These are phyloP conservation scores for Pichia sp. DNA, from an alignment of 1,139 yeast species.

Conservation along the genomic window DNA sequence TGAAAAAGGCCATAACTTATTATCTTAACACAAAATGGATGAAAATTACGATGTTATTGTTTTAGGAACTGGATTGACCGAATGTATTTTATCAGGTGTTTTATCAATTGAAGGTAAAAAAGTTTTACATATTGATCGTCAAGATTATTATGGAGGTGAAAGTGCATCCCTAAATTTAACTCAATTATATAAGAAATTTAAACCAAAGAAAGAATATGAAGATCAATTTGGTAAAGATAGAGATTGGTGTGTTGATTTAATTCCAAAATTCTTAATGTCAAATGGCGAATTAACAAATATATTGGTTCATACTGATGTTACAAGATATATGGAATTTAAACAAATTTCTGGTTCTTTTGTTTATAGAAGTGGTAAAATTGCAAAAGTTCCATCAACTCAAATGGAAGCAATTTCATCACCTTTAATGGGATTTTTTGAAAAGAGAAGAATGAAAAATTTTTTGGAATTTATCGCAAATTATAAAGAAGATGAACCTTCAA, in stretches of 20 bases:
- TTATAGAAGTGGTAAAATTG: constrained; percentile 82
- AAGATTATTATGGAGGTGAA: constrained; percentile 90
- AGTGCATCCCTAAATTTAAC: constrained; percentile 46
- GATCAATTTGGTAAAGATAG: constrained; percentile 79
- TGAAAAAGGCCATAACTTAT: too few relatives aligned
- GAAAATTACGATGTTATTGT: constrained; percentile 94
- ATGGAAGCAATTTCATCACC: constrained; percentile 88
- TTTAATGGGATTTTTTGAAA: constrained; percentile 93
- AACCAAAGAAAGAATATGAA: constrained; percentile 69
- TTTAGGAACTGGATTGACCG: constrained; percentile 85
- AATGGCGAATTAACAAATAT: constrained; percentile 96
- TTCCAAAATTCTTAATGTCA: constrained; percentile 96
- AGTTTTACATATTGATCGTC: constrained; percentile 92
- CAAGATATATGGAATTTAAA: constrained; percentile 92
- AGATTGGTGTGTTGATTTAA: constrained; percentile 96
- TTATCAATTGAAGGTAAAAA: constrained; percentile 95
- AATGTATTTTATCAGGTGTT: constrained; percentile 90
- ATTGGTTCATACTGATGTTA: constrained; percentile 90
- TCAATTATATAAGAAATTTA: constrained; percentile 62
- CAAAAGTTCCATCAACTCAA: constrained; percentile 92
- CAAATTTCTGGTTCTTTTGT: constrained; percentile 94
- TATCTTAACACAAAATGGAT: too few relatives aligned
- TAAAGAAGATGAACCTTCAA: constrained; percentile 67
- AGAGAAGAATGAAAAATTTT: constrained; percentile 89
- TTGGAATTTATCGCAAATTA: constrained; percentile 82